Conservation (phyloP, 176 grass and related monocot genomes). For the Carex myosuroides region DNA sequence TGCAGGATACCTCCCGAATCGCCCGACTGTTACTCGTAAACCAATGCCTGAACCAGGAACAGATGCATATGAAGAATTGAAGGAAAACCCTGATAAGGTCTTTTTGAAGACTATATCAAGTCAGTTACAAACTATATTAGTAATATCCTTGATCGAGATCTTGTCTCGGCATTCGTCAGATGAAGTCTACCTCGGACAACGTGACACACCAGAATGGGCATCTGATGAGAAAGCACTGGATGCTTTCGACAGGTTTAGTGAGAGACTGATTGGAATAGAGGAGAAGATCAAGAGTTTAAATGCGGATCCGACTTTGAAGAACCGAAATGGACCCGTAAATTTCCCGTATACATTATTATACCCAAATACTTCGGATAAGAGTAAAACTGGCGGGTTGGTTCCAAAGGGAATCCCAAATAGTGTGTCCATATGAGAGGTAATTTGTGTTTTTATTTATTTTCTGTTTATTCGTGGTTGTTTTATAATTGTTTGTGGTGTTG, state of each 20-base stretch:
- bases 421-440: slow-evolving; percentile 44
- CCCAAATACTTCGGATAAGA: slow-evolving; percentile 73
- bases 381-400: slow-evolving; percentile 3
- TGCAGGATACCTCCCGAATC: slow-evolving; percentile 55
- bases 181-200: slow-evolving; percentile 70
- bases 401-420: slow-evolving; percentile 64
- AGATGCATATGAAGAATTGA: slow-evolving; percentile 20
- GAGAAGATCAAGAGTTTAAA: slow-evolving; percentile 34
- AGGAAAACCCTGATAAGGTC: slow-evolving; percentile 28
- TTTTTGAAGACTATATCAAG: slow-evolving; percentile 60
- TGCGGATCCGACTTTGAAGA: slow-evolving; percentile 25
- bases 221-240: slow-evolving; percentile 35
- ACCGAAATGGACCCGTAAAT: slow-evolving; percentile 49
- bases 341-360: slow-evolving; percentile 57
- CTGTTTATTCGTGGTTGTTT: not conserved
- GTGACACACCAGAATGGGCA: slow-evolving; percentile 54
- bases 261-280: slow-evolving; percentile 32
- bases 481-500: not conserved
- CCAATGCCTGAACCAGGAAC: slow-evolving; percentile 34
- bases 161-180: slow-evolving; percentile 66
- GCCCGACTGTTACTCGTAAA: slow-evolving; percentile 48
- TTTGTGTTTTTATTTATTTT: not conserved
- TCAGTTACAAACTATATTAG: slow-evolving; percentile 41
- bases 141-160: slow-evolving; percentile 58
- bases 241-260: slow-evolving; percentile 37